Conservation (phyloP, 495 filamentous ascomycete genomes). For the Thermothielavioides terrestris region DNA sequence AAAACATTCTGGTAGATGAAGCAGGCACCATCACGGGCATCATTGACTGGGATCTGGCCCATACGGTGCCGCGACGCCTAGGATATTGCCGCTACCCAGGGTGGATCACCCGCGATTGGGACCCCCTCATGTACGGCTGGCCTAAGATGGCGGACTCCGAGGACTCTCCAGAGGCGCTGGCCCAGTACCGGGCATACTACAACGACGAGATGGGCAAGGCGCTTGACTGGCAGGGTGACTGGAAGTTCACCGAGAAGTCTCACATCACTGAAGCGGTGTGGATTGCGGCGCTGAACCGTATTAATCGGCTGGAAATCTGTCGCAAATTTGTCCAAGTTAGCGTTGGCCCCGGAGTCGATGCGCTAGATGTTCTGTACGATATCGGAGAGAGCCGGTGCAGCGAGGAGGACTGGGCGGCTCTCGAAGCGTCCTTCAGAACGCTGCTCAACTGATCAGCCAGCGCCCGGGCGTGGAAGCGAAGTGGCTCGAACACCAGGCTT, state of each 20-base stretch:
- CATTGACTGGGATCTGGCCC: constrained; percentile 39
- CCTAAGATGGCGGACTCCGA: constrained; percentile 4
- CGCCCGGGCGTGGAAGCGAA: no score
- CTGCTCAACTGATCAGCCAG: no score
- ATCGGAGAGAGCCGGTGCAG: no score
- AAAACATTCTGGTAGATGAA: constrained; percentile 32
- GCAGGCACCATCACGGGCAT: constrained; percentile 32
- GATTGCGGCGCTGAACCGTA: constrained; percentile 12
- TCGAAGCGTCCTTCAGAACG: no score
- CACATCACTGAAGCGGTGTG: constrained; percentile 17
- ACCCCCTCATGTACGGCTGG: constrained; percentile 26
- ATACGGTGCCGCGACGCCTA: constrained; percentile 25
- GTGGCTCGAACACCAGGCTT: no score
- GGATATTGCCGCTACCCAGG: constrained; percentile 24
- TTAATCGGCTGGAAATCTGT: background rate
- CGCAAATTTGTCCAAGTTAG: background rate
- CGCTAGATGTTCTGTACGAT: no score
- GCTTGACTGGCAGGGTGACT: constrained; percentile 8
- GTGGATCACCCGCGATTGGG: constrained; percentile 34
- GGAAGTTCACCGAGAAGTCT: constrained; percentile 16
- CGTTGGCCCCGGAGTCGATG: no score
- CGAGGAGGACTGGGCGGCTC: no score
- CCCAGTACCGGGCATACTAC: constrained; percentile 12
- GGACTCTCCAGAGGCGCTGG: constrained; percentile 6
- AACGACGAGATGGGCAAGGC: constrained; percentile 11